These are phyloP conservation scores for Blastocystis sp. DNA, from an alignment of 352 stramenopile species.

Conservation along the genomic window DNA sequence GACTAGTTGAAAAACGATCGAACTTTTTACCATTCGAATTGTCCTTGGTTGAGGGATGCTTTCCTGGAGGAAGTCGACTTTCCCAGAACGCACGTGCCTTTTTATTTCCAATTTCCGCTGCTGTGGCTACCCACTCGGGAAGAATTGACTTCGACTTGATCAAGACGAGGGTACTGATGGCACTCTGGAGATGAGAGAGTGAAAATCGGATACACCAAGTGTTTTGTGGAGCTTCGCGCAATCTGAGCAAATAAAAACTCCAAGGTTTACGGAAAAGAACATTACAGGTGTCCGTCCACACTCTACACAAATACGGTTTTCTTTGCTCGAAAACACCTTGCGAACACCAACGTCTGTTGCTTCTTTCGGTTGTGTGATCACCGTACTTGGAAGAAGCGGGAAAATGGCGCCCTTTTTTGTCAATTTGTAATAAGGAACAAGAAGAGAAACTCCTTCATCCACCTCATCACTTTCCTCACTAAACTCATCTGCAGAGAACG, in stretches of 20 bases:
- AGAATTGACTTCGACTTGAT: slow-evolving; percentile 11
- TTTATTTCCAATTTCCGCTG: slow-evolving; percentile 48
- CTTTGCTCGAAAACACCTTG: slow-evolving; percentile 25
- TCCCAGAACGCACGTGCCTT: slow-evolving; percentile 49
- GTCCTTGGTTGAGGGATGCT: not conserved
- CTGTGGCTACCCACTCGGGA: slow-evolving; percentile 20
- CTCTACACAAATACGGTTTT: slow-evolving; percentile 42
- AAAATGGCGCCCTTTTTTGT: slow-evolving; percentile 21
- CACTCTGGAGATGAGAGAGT: not conserved
- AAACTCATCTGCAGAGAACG: not conserved
- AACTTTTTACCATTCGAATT: not conserved
- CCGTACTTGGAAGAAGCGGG: not conserved
- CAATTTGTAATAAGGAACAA: slow-evolving; percentile 29
- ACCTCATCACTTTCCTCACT: slow-evolving; percentile 27
- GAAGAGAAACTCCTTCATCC: slow-evolving; percentile 16
- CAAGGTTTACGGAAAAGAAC: slow-evolving; percentile 37
- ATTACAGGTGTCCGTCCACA: slow-evolving; percentile 3
- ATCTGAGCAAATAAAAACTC: slow-evolving; percentile 42
- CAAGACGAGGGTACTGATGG: not conserved
- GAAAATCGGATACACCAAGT: not conserved
- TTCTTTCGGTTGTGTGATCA: not conserved
- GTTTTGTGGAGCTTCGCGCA: slow-evolving; percentile 24
- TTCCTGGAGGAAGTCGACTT: not conserved
- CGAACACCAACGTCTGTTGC: not conserved
- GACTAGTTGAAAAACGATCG: not conserved